phyloP scores from a whole-genome alignment of 305 asterid species.

The Fraxinus ornus region DNA sequence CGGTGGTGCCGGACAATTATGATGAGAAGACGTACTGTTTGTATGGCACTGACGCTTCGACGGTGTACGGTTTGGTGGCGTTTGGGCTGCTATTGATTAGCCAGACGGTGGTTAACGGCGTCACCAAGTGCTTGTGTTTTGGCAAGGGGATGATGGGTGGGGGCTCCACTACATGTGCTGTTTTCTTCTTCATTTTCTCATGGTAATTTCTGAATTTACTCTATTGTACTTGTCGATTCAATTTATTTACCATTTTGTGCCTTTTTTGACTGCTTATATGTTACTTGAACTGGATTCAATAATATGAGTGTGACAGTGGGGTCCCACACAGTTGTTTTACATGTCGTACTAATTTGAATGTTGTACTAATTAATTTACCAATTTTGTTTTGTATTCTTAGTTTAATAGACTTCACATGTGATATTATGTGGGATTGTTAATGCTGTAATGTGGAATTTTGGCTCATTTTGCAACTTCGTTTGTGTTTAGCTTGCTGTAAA shows the following conservation, averaged over 20 bases:
- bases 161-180: conserved; percentile 49
- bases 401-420: conserved; percentile 21
- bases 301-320: not conserved
- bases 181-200: conserved; percentile 76
- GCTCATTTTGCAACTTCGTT: not conserved
- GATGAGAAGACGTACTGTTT: conserved; percentile 74
- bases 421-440: not conserved
- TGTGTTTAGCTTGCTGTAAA: not conserved
- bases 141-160: conserved; percentile 80
- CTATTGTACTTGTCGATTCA: not conserved
- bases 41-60: conserved; percentile 83
- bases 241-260: conserved; percentile 20
- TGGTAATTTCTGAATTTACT: conserved; percentile 49
- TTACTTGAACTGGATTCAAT: not conserved
- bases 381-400: not conserved
- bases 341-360: not conserved
- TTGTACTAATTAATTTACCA: not conserved
- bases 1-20: conserved; percentile 74
- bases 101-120: conserved; percentile 71
- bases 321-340: conserved; percentile 7
- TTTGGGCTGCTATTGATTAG: conserved; percentile 79
- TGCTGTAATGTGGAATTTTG: not conserved
- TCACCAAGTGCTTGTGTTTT: conserved; percentile 84
- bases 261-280: not conserved
- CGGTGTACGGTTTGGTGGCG: conserved; percentile 83